Conservation (phyloP, 2,329 filamentous ascomycete genomes). For the Trichoderma aggressivum region DNA sequence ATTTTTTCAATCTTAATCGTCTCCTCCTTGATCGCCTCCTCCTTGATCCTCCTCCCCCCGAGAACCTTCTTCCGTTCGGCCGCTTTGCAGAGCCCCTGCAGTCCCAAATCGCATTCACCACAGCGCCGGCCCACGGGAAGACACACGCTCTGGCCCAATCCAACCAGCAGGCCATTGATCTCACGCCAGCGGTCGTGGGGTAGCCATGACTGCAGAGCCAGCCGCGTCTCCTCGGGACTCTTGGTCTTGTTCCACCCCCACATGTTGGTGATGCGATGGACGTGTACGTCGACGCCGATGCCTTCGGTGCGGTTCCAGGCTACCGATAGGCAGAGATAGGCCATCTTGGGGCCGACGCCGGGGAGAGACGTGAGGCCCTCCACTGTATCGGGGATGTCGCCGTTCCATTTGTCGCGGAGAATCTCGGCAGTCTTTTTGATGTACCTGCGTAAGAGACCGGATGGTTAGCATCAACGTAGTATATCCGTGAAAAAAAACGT, state of each 20-base stretch:
- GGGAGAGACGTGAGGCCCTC: slow-evolving; percentile 73
- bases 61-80: slow-evolving; percentile 63
- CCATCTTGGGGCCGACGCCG: slow-evolving; percentile 94
- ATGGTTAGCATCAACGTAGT: background rate
- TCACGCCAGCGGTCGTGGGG: slow-evolving; percentile 84
- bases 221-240: slow-evolving; percentile 77
- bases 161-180: slow-evolving; percentile 86
- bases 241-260: slow-evolving; percentile 88
- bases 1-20: slow-evolving; percentile 21
- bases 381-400: slow-evolving; percentile 78
- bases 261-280: slow-evolving; percentile 89
- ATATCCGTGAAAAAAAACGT: background rate
- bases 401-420: slow-evolving; percentile 63
- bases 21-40: slow-evolving; percentile 25
- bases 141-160: slow-evolving; percentile 83
- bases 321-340: slow-evolving; percentile 78
- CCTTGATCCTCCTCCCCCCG: slow-evolving; percentile 49
- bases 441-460: slow-evolving; percentile 36
- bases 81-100: slow-evolving; percentile 70
- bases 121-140: slow-evolving; percentile 75
- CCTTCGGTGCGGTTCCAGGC: slow-evolving; percentile 64
- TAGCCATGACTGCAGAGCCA: slow-evolving; percentile 75
- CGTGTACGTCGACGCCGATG: slow-evolving; percentile 92
- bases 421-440: slow-evolving; percentile 74
- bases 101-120: slow-evolving; percentile 78